Evolutionary conservation across 495 filamentous ascomycete species (phyloP), one percentile per base, ranked within the genome.

Genomic region (Xylaria flabelliformis): DNA sequence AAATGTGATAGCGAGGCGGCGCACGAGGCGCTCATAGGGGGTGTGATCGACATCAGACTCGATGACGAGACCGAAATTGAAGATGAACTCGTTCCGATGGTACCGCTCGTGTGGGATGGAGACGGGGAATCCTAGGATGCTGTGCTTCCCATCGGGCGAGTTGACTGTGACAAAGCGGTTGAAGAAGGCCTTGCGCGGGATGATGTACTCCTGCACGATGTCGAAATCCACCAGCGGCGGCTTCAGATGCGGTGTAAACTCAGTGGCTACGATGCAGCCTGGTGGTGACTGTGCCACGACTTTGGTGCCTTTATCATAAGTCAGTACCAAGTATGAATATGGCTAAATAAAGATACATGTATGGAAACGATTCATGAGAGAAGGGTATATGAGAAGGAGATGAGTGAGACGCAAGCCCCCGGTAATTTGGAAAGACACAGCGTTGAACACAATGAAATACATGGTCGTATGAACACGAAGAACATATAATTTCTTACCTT

Each of bases 71-170:
- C 93, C 93, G 75, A 98, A 97, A 79, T 98, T 98, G 88, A 98
- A 99, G 78, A 97, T 97, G 83, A 97, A 98, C 79, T 97, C 92
- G 82, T 98, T 99, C 65, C 96, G 92, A 67, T 91, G 87, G 79
- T 99, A 95, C 56, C 87, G 86, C 34, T 86, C 83, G 56, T 91
- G 88, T 9, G 88, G 88, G 81, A 98, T 93, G 80, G 93, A 94
- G 46, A 98, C 91, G 1, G 96, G 96, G 76, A 94, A 94, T 12
- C 94, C 93, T 29, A 98, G 88, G 67, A 98, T 90, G 64, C 92
- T 91, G 80, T 93, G 92, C 61, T 91, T 90, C 80, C 90, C 89
- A 21, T 90, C 90, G 2, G 87, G 86, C 42, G 86, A 85, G 81
- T 88, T 90, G 48, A 97, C 89, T 32, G 93, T 93, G 58, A 98